Conservation (phyloP, 139 green algal genomes). For the Ostreobium quekettii region DNA sequence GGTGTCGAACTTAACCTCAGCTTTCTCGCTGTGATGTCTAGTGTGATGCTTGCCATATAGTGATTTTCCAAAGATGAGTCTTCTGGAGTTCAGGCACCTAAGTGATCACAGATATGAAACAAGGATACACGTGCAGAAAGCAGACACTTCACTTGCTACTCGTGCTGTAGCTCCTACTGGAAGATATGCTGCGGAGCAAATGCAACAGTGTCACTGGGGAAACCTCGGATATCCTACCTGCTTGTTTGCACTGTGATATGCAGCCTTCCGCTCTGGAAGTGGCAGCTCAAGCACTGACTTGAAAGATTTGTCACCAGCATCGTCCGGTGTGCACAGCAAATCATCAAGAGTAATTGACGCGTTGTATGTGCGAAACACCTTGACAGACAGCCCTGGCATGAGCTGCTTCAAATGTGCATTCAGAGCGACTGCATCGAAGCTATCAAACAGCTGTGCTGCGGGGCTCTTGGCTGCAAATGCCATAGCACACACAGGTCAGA, state of each 20-base stretch:
- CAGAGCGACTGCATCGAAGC: slow-evolving; percentile 77
- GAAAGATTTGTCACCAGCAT: slow-evolving; percentile 35
- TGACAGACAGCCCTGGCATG: slow-evolving; percentile 92
- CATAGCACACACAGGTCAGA: too few species aligned
- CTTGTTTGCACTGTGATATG: slow-evolving; percentile 97
- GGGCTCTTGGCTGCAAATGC: too few species aligned
- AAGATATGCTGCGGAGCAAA: not conserved
- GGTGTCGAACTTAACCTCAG: not conserved
- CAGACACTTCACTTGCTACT: not conserved
- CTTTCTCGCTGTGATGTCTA: not conserved
- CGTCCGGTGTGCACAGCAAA: too few species aligned
- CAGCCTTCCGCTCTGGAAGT: slow-evolving; percentile 48
- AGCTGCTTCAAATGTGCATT: slow-evolving; percentile 92
- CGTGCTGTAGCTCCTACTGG: not conserved
- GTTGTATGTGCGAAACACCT: slow-evolving; percentile 99
- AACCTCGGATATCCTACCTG: slow-evolving; percentile 44
- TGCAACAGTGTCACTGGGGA: not conserved
- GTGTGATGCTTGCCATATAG: not conserved
- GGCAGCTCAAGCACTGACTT: slow-evolving; percentile 17
- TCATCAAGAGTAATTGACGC: slow-evolving; percentile 85
- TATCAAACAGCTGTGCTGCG: slow-evolving; percentile 87
- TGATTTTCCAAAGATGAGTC: not conserved
- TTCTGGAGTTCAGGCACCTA: slow-evolving; percentile 1
- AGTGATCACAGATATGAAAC: not conserved
- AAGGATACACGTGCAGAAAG: not conserved